Base-by-base conservation (phyloP, 106 monocot genomes). In the Phalaenopsis equestris region DNA sequence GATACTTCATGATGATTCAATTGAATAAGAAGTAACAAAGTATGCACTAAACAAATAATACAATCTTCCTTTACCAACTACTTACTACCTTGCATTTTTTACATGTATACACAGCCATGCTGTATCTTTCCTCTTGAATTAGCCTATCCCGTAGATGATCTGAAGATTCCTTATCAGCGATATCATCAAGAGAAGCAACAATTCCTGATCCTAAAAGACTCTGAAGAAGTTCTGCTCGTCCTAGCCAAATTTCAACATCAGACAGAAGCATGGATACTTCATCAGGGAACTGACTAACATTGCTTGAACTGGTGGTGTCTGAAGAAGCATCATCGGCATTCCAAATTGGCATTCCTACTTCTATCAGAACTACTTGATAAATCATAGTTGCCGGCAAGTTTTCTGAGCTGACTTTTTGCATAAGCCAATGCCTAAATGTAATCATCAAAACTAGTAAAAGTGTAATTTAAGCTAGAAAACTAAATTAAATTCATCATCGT, bases 61-160 rank as follows among this genome's bases (percentile, higher is more conserved):
- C 7, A 82, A 82, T 30, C 61, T 24, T 8, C 15, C 14, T 12
- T 3, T 42, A 49, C 47, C 2, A 12, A 45, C 49, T 19, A 74
- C 42, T 43, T 10, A 72, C 14, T 83, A 94, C 97, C 97, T 94
- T 94, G 94, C 97, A 98, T 57, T 98, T 98, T 84, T 94, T 98
- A 84, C 92, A 92, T 38, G 97, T 98, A 84, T 98, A 98, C 24
- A 98, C 80, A 83, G 97, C 94, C 97, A 98, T 94, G 86, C 94
- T 92, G 78, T 98, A 98, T 3, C 87, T 84, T 78, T 98, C 97
- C 83, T 90, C 90, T 73, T 85, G 67, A 72, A 93, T 89, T 73
- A 98, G 82, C 83, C 91, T 88, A 73, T 98, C 94, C 78, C 94
- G 86, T 52, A 98, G 77, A 56, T 48, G 84, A 48, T 64, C 86